Conservation (phyloP, 768 basidiomycete species). For the Pisolithus albus region DNA sequence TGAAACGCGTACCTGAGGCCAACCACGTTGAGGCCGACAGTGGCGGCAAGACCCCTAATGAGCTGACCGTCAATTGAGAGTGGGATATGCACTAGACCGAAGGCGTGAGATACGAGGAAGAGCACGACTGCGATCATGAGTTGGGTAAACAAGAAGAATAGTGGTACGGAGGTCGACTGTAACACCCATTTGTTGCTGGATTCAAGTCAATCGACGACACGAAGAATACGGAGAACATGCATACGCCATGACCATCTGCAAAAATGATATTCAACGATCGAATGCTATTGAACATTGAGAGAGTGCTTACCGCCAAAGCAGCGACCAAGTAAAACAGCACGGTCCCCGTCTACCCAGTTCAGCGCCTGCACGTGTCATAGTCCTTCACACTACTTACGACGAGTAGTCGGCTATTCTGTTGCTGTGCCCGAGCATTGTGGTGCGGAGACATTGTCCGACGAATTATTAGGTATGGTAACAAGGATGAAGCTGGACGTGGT, state of each 20-base stretch:
- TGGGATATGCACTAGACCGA: slow-evolving; percentile 62
- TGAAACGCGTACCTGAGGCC: slow-evolving; percentile 59
- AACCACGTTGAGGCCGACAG: slow-evolving; percentile 71
- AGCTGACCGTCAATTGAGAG: slow-evolving; percentile 57
- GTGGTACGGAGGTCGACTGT: slow-evolving; percentile 60
- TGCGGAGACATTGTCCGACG: slow-evolving; percentile 18
- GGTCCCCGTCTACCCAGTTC: slow-evolving; percentile 50
- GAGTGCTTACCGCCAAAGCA: slow-evolving; percentile 65
- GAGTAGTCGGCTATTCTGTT: slow-evolving; percentile 26
- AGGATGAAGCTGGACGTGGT: background rate
- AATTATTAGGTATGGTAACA: background rate
- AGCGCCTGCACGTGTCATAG: background rate
- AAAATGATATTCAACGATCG: background rate
- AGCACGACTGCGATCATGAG: slow-evolving; percentile 73
- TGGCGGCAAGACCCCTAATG: slow-evolving; percentile 67
- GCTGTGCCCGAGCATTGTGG: slow-evolving; percentile 22
- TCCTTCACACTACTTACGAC: slow-evolving; percentile 21
- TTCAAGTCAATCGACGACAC: slow-evolving; percentile 8
- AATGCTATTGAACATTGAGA: slow-evolving; percentile 1
- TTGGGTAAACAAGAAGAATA: slow-evolving; percentile 84
- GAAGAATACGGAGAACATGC: slow-evolving; percentile 18
- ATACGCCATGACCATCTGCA: slow-evolving; percentile 88
- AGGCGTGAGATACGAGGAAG: slow-evolving; percentile 55
- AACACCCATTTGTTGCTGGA: slow-evolving; percentile 89
- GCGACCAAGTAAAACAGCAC: slow-evolving; percentile 87